These are phyloP conservation scores for Wickerhamiella brachini DNA, from an alignment of 805 yeast genomes.

Conservation along the genomic window DNA sequence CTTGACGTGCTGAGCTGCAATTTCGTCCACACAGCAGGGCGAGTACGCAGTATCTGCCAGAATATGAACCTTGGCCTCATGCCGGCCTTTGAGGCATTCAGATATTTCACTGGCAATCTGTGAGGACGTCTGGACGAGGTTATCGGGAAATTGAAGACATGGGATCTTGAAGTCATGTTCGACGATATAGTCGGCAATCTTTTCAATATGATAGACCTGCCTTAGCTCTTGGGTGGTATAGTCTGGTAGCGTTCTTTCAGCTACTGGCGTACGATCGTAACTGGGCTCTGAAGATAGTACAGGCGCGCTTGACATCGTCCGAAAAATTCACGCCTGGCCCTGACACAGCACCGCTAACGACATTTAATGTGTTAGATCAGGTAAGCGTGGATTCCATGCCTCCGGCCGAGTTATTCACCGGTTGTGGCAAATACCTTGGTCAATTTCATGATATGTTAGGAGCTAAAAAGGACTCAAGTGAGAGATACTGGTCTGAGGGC, in stretches of 20 bases:
- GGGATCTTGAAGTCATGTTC: conserved; percentile 34
- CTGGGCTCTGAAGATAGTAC: conserved; percentile 63
- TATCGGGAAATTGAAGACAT: conserved; percentile 86
- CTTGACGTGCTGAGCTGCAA: conserved; percentile 84
- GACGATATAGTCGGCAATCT: conserved; percentile 30
- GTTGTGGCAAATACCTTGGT: too few relatives aligned
- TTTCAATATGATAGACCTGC: conserved; percentile 43
- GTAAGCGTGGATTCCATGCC: too few relatives aligned
- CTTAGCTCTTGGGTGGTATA: conserved; percentile 24
- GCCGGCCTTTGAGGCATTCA: conserved; percentile 14
- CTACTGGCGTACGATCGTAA: conserved; percentile 27
- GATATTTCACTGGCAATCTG: conserved; percentile 37
- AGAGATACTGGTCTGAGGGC: too few relatives aligned
- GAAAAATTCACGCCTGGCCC: not conserved
- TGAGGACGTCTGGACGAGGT: conserved; percentile 63
- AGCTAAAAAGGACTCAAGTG: too few relatives aligned
- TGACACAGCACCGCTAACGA: not conserved
- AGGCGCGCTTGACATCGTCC: conserved; percentile 37
- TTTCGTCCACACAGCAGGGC: conserved; percentile 91
- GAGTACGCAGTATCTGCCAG: conserved; percentile 94
- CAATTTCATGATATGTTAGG: too few relatives aligned
- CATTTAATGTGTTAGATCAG: too few relatives aligned
- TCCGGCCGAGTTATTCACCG: too few relatives aligned
- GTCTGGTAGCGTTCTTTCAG: conserved; percentile 15
- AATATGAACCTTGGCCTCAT: conserved; percentile 42